Evolutionary conservation across 768 basidiomycete genomes (phyloP), one percentile per base, ranked within the genome.

Genomic region (Mycena indigotica): DNA sequence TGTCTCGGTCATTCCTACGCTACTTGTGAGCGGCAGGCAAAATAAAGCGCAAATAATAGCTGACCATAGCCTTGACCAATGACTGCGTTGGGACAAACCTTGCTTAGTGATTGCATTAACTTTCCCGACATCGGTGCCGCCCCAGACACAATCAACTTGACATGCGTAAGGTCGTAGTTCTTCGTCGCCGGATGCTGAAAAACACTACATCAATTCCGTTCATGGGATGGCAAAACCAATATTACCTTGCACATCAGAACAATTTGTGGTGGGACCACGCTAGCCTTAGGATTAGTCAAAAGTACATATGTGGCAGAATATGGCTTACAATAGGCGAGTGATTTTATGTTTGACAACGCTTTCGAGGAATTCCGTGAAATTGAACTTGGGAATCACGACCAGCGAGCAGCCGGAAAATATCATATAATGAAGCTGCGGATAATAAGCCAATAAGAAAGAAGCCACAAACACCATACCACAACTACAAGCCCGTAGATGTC

Each of bases 41-140:
- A n/a, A n/a, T n/a, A n/a, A n/a, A n/a, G n/a, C n/a, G n/a, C n/a
- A n/a, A n/a, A n/a, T n/a, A n/a, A n/a, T n/a, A n/a, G n/a, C n/a
- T n/a, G n/a, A 82, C 85, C 85, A 68, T 84, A 87, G 53, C 83
- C 86, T 71, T 87, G 86, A 8, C 85, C 85, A 46, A 87, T 81
- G n/a, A 69, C 70, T 10, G 84, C 83, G 54, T 86, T 83, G 1
- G 86, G 85, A 16, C 87, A 66, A 8, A 85, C 56, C 48, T 76
- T 66, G n/a, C 71, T 65, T 40, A 86, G 32, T 54, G 75, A 68
- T 25, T 70, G 53, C 70, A 83, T 75, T 12, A 87, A 73, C 44
- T 85, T 84, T 13, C 80, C 79, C 4, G 83, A 83, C 19, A 88
- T 65, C 8, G 87, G 87, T 1, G 87, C 87, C 17, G 85, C 87